Percentiles rank a stretch among this genome's conserved stretches.
Conservation (phyloP, 2,329 filamentous ascomycete genomes). For the Emmonsiellopsis sp. region DNA sequence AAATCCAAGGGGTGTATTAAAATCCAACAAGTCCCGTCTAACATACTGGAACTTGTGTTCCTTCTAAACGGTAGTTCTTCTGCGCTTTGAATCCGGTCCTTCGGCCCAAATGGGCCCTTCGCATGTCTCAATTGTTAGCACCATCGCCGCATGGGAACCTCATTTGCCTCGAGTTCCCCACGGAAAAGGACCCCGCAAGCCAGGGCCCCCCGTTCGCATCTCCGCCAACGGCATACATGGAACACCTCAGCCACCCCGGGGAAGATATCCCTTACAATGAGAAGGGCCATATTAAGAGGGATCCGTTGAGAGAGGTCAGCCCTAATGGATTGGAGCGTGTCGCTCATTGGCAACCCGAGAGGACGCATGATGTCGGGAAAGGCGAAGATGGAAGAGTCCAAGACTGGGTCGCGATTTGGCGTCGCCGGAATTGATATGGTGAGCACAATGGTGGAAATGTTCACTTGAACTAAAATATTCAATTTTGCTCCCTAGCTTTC, state of each 20-base stretch:
- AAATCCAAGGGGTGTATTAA: no score
- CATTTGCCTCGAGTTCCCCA: constrained; percentile 68
- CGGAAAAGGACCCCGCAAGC: constrained; percentile 54
- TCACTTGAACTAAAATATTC: neutral
- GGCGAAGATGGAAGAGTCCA: constrained; percentile 30
- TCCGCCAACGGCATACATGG: constrained; percentile 59
- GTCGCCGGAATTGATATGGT: constrained; percentile 21
- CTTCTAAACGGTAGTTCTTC: constrained; percentile 42
- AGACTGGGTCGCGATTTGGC: constrained; percentile 37
- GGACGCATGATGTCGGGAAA: constrained; percentile 48
- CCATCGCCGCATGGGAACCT: constrained; percentile 39
- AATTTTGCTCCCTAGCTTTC: constrained; percentile 7
- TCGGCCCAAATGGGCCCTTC: constrained; percentile 48
- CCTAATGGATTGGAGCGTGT: constrained; percentile 35
- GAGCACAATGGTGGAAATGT: neutral
- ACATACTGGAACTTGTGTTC: neutral
- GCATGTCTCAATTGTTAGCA: constrained; percentile 46
- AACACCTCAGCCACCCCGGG: constrained; percentile 61
- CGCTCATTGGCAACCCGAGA: constrained; percentile 46
- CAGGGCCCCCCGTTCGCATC: constrained; percentile 66
- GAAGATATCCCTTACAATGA: constrained; percentile 54
- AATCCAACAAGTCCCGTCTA: neutral
- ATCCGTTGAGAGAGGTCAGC: constrained; percentile 37
- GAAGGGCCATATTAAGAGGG: constrained; percentile 40
- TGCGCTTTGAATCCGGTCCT: constrained; percentile 48